Evolutionary conservation across 2,329 filamentous ascomycete genomes (phyloP), one percentile per base, ranked within the genome.

Genomic region (Botryotinia calthae): DNA sequence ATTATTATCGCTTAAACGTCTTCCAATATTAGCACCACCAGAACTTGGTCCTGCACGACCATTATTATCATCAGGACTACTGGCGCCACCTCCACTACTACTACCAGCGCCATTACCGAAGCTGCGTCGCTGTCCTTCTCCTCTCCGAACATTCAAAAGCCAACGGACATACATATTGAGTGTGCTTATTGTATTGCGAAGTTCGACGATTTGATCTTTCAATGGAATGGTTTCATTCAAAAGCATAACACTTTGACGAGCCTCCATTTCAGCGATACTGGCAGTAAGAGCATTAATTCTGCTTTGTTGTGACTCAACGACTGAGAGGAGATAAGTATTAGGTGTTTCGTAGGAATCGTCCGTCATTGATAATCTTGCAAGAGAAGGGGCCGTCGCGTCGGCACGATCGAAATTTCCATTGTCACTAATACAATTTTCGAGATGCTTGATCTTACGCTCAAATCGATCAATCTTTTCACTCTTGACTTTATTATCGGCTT

Each of bases 181-280:
- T 44, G 80, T 79, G 37, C 80, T 79, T 71, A 80, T 79, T 34
- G 77, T 78, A 58, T 78, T 81, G 54, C 79, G 75, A 28, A 82
- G 73, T 79, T 90, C 88, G 6, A 86, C 85, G n/a, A 90, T 84
- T 79, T 90, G 87, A 73, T 90, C 88, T 72, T 88, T 87, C 74
- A 90, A 86, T 12, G 86, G 87, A 77, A 89, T 84, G 8, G 88
- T 86, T 79, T 90, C 87, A 76, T 89, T 90, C 78, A 90, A 84
- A 14, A 89, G 84, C 84, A 88, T 86, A 81, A 89, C 86, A 46
- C 85, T 88, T 78, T 90, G 88, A 66, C 87, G 85, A 5, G 86
- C 86, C 77, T 90, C 88, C 67, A 89, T 83, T 73, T 89, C 88
- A 31, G 85, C 86, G 54, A 90, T 77, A 59, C 85, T 86, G 72